Evolutionary conservation across 2,329 filamentous ascomycete genomes (phyloP).

Genomic region (Didymella exigua): DNA sequence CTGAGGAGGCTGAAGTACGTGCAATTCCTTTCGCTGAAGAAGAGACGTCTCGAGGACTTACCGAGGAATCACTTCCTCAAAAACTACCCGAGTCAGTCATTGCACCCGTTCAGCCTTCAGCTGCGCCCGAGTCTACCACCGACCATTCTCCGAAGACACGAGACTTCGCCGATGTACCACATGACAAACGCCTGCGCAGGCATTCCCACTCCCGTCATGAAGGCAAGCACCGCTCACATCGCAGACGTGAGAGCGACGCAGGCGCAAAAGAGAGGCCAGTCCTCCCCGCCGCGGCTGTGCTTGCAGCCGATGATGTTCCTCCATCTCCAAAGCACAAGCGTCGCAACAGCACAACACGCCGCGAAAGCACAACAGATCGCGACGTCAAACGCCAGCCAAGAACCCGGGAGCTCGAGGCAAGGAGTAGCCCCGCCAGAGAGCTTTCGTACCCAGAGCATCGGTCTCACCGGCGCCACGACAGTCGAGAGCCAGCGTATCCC

Average conservation of each 20-base stretch:
- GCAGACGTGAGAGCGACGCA: constrained; percentile 41
- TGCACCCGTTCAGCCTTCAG: neutral
- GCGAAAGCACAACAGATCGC: constrained; percentile 42
- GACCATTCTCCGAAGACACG: constrained; percentile 23
- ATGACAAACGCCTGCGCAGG: constrained; percentile 37
- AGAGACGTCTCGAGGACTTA: neutral
- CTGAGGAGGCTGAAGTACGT: neutral
- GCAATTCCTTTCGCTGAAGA: neutral
- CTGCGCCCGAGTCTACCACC: neutral
- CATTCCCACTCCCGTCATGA: constrained; percentile 37
- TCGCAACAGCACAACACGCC: constrained; percentile 42
- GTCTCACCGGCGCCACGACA: constrained; percentile 33
- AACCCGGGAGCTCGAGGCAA: constrained; percentile 26
- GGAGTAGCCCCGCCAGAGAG: constrained; percentile 33
- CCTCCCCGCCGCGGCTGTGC: constrained; percentile 22
- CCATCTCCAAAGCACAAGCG: constrained; percentile 34
- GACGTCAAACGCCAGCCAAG: constrained; percentile 30
- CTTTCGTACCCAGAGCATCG: constrained; percentile 34
- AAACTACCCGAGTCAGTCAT: neutral
- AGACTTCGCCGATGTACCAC: constrained; percentile 32
- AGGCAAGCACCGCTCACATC: constrained; percentile 33
- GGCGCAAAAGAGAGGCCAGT: constrained; percentile 35
- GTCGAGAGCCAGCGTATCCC: constrained; percentile 37
- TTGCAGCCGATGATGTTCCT: constrained; percentile 29
- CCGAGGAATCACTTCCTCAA: neutral